Base-by-base conservation (phyloP, 768 basidiomycete genomes). In the Galerina marginata region DNA sequence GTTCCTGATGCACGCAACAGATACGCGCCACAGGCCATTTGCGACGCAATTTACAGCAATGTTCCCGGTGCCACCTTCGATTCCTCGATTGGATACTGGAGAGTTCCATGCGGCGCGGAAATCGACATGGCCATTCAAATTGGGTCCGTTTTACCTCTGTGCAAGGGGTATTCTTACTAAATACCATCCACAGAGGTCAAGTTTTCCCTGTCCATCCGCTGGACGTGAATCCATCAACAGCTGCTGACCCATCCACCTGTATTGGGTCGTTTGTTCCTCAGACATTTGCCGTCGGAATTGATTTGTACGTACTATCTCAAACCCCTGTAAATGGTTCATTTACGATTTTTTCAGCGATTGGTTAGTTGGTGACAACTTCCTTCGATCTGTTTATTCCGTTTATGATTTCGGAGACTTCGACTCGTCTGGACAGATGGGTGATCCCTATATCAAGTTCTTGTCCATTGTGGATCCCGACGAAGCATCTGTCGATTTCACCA, bases 361-460 rank as follows among this genome's bases (percentile, higher is more conserved):
- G 87, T 79, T 95, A 46, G 69, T 93, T 54, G 93, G 93, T 20
- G 92, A 91, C 73, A 93, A 91, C 67, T 82, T 92, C 70, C 81
- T 95, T 60, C 91, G 93, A 59, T 90, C 91, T 14, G 76, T 93
- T 40, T 94, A 94, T 73, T 83, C 90, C 7, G 75, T 95, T 57
- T 95, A 93, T 71, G 90, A 93, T 73, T 95, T 90, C 69, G 92
- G 92, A 23, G 90, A 94, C 74, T 92, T 85, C 65, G 83, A 87
- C 68, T 71, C 80, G 11, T 76, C 81, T 4, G 87, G 86, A 39
- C 73, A 81, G 14, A 87, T 87, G 86, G 91, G 90, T 42, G 74
- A 87, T 69, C 93, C 93, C 4, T 92, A 90, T 71, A 83, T 95
- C 75, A 88, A 88, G 72, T 74, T 95, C 40, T 79, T 92, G 61